Evolutionary conservation across 2,329 filamentous ascomycete species (phyloP).

Genomic region (Didymella pinodella): DNA sequence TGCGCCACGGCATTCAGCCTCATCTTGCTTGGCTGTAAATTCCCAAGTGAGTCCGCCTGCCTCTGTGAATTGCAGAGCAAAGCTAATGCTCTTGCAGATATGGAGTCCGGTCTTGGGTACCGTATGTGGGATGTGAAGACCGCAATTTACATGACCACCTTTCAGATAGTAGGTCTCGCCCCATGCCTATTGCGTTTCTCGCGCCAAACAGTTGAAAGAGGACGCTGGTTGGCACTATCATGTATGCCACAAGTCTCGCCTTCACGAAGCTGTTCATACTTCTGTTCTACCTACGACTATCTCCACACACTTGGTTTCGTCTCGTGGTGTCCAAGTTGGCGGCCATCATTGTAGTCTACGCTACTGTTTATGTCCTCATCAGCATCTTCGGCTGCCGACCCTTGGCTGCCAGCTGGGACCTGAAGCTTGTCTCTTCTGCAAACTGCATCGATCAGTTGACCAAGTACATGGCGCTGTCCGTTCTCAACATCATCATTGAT

Average conservation of each 20-base stretch:
- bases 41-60: background rate
- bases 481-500: conserved; percentile 23
- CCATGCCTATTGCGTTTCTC: background rate
- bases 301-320: conserved; percentile 17
- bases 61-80: no score
- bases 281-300: conserved; percentile 12
- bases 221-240: conserved; percentile 10
- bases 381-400: conserved; percentile 11
- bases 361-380: conserved; percentile 13
- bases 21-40: background rate
- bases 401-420: conserved; percentile 16
- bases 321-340: conserved; percentile 6
- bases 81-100: conserved; percentile 2
- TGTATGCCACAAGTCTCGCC: conserved; percentile 20
- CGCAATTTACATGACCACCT: conserved; percentile 5
- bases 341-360: conserved; percentile 6
- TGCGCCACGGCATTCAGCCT: conserved; percentile 3
- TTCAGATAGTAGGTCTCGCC: background rate
- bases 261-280: conserved; percentile 21
- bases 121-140: conserved; percentile 17
- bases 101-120: conserved; percentile 18
- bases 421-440: conserved; percentile 1
- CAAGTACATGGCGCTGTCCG: conserved; percentile 22
- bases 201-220: background rate
- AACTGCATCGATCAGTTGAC: conserved; percentile 14